Base-by-base conservation (phyloP, 345 rosid species). In the Balakata baccata region DNA sequence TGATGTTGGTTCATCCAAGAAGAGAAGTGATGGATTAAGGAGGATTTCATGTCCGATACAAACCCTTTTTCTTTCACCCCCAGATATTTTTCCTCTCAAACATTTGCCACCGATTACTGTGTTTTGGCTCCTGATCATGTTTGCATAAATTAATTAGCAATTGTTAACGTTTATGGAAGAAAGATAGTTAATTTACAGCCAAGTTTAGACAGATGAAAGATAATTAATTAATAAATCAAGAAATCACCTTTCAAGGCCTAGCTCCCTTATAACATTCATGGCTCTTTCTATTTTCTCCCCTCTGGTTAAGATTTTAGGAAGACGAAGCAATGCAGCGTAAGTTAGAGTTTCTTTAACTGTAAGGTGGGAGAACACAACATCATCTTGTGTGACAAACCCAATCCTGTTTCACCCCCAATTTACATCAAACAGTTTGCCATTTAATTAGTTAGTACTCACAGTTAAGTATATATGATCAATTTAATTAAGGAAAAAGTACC, bases 361-460 rank as follows among this genome's bases (percentile, higher is more conserved):
- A 11, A 83, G 81, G 71, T 80, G 81, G 18, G 81, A 69, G 39
- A 77, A 83, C 16, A 74, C 67, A n/a, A 75, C 81, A 77, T 80
- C 86, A 47, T 83, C 83, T 74, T 83, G 83, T 53, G 64, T 66
- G 22, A 80, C 83, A 47, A 74, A 77, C 3, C 86, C 86, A 17
- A 75, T 77, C 79, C 83, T 79, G 81, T 6, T 72, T 34, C 51
- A 64, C 9, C 17, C n/a, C 66, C 13, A 37, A 62, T 62, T 8
- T 60, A 69, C 8, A 53, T 69, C 17, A 68, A 10, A 14, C 14
- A 52, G 12, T 20, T 29, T 51, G 0, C 18, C 49, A 43, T 8
- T 43, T 49, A 20, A 1, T 50, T 18, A 54, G 59, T 25, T 4
- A 54, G 10, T n/a, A 8, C 7, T n/a, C 39, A 20, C 12, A 20